A percentile compares a stretch with the other conserved stretches of the same genome.
Conservation (phyloP, 257 asterid genomes). For the Solanum commersonii region DNA sequence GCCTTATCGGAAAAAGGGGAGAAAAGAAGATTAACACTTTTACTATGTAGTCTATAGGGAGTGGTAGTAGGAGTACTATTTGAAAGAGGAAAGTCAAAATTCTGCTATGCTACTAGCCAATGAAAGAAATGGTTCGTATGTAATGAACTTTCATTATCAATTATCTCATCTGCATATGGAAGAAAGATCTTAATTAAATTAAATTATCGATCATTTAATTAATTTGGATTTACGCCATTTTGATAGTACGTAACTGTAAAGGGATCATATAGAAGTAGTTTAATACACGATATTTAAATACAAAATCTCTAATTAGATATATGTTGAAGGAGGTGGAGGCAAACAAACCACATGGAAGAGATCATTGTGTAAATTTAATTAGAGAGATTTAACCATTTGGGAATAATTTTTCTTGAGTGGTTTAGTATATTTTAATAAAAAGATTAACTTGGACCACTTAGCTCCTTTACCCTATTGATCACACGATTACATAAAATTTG, state of each 20-base stretch:
- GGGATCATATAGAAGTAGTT: no score
- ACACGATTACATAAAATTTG: neutral
- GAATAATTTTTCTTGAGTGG: neutral
- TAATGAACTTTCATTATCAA: neutral
- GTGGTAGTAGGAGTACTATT: neutral
- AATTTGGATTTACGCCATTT: neutral
- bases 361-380: neutral
- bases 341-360: neutral
- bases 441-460: conserved; percentile 2
- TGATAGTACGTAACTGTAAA: no score
- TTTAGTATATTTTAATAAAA: neutral
- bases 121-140: neutral
- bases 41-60: neutral
- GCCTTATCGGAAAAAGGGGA: neutral
- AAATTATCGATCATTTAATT: neutral
- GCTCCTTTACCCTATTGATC: neutral
- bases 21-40: neutral
- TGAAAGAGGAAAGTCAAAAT: neutral
- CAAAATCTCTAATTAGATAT: no score
- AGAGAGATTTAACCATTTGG: neutral
- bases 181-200: no score
- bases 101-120: neutral
- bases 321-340: no score
- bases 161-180: neutral
- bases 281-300: no score